Conservation (phyloP, 2,329 filamentous ascomycete species). For the Cadophora sp. region DNA sequence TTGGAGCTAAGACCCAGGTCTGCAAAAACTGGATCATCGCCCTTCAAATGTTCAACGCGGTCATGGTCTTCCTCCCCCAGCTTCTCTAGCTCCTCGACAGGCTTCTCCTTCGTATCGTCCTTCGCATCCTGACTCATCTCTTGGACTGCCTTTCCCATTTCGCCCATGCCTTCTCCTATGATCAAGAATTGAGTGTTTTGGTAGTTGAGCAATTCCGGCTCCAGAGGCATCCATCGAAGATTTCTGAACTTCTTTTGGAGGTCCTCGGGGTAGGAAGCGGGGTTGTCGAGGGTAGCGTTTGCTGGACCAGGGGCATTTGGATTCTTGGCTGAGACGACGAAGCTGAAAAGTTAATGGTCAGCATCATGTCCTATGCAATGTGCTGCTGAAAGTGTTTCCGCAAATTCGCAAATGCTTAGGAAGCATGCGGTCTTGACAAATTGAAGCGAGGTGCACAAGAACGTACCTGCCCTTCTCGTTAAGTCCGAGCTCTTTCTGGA, state of each 20-base stretch:
- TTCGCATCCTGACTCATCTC: constrained; percentile 61
- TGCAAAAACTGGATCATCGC: constrained; percentile 55
- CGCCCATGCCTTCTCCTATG: constrained; percentile 71
- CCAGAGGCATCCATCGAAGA: constrained; percentile 75
- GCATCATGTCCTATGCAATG: background rate
- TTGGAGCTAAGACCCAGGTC: constrained; percentile 63
- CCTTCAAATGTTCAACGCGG: constrained; percentile 49
- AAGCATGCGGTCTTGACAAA: background rate
- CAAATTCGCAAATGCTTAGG: background rate
- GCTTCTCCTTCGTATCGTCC: constrained; percentile 64
- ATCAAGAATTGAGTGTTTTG: constrained; percentile 78
- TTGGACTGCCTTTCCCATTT: constrained; percentile 62
- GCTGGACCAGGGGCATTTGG: constrained; percentile 72
- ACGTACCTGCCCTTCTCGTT: constrained; percentile 72
- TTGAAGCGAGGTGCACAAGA: background rate
- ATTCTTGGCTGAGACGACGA: constrained; percentile 78
- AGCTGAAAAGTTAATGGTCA: background rate
- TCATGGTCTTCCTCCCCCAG: constrained; percentile 73
- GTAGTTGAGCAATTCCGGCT: constrained; percentile 78
- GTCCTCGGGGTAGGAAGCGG: constrained; percentile 74
- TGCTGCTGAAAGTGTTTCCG: background rate
- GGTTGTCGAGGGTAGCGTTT: constrained; percentile 66
- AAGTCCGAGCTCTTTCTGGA: constrained; percentile 79
- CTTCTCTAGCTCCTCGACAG: constrained; percentile 74
- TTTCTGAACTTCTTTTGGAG: constrained; percentile 75